Conservation (phyloP, 2,329 filamentous ascomycete species). For the Penicillium sp. region DNA sequence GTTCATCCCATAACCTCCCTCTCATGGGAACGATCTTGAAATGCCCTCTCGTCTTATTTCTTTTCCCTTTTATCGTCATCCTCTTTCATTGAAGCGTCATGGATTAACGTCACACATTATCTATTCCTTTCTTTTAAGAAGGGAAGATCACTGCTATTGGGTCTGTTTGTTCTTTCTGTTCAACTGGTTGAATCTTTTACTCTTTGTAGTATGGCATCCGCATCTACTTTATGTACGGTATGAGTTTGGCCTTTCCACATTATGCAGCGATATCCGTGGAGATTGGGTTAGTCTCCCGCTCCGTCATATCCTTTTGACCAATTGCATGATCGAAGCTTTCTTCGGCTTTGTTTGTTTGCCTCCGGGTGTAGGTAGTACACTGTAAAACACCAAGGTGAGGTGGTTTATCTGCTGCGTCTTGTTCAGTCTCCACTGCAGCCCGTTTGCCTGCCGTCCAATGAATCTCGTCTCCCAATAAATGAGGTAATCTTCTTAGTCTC, state of each 20-base stretch:
- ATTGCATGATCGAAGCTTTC: conserved; percentile 36
- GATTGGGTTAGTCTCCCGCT: conserved; percentile 27
- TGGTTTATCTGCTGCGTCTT: too few species aligned
- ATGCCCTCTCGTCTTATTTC: conserved; percentile 18
- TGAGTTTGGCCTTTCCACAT: conserved; percentile 28
- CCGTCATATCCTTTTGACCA: conserved; percentile 29
- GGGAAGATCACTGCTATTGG: conserved; percentile 16
- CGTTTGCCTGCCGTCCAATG: too few species aligned
- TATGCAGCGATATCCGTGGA: conserved; percentile 40
- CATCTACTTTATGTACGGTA: conserved; percentile 29
- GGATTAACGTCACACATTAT: conserved; percentile 26
- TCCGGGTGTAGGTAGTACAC: not conserved
- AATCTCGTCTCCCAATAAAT: too few species aligned
- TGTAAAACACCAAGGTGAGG: not conserved
- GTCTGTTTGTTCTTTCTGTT: conserved; percentile 18
- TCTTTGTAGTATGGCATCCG: conserved; percentile 23
- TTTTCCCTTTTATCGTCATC: conserved; percentile 10
- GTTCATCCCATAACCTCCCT: conserved; percentile 4
- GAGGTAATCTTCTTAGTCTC: too few species aligned
- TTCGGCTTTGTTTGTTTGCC: conserved; percentile 17
- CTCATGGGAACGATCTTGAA: conserved; percentile 18
- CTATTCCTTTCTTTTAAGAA: conserved; percentile 12
- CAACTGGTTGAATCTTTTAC: conserved; percentile 20
- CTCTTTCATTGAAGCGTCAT: conserved; percentile 25
- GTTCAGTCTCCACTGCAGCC: too few species aligned